These are phyloP conservation scores for Arthrinium puccinioides DNA, from an alignment of 2,329 filamentous ascomycete species.

Conservation along the genomic window DNA sequence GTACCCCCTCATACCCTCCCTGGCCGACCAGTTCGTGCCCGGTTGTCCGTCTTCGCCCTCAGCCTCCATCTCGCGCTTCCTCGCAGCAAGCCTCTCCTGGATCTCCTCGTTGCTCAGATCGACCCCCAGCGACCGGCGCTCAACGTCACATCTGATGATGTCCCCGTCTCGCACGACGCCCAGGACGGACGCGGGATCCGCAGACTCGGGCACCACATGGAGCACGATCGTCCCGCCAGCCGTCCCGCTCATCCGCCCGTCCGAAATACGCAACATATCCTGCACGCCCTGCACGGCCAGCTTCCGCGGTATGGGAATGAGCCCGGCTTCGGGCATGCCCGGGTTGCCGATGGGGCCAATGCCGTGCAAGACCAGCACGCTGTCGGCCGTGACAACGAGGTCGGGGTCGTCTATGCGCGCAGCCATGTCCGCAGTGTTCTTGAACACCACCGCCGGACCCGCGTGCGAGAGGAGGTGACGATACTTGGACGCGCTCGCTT, in stretches of 20 bases:
- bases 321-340: conserved; percentile 82
- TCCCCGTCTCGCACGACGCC: conserved; percentile 73
- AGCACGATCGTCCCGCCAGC: conserved; percentile 85
- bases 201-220: conserved; percentile 81
- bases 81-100: conserved; percentile 47
- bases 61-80: conserved; percentile 36
- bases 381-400: conserved; percentile 53
- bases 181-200: conserved; percentile 66
- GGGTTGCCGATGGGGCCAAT: conserved; percentile 87
- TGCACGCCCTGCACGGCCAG: conserved; percentile 65
- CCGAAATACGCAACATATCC: conserved; percentile 79
- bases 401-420: conserved; percentile 47
- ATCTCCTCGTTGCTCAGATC: conserved; percentile 68
- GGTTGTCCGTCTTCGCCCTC: conserved; percentile 10
- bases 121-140: conserved; percentile 49
- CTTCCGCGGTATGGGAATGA: conserved; percentile 63
- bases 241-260: conserved; percentile 81
- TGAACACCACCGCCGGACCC: conserved; percentile 55
- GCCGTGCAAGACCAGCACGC: conserved; percentile 75
- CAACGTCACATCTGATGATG: conserved; percentile 69
- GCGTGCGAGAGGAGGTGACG: conserved; percentile 43
- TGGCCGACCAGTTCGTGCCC: conserved; percentile 24
- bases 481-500: conserved; percentile 82
- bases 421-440: conserved; percentile 68
- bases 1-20: conserved; percentile 44